A percentile compares a stretch with the other conserved stretches of the same genome.
phyloP scores from a whole-genome alignment of 2,329 filamentous ascomycete species.

The Epicoccum nigrum region DNA sequence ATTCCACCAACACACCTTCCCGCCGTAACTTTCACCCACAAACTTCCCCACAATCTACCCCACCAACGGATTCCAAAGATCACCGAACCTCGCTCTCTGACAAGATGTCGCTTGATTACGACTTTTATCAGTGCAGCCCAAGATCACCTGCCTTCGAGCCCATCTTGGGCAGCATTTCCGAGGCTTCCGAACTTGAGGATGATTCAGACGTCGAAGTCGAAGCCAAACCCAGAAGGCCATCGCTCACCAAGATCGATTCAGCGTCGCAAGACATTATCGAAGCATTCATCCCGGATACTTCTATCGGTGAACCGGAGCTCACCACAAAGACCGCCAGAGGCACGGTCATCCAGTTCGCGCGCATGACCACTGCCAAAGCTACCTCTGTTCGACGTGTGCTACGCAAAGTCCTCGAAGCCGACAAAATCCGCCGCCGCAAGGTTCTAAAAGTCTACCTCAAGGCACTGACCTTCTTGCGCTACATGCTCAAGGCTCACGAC shows the following conservation, averaged over 20 bases:
- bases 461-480: constrained; percentile 32
- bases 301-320: constrained; percentile 24
- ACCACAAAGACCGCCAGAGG: constrained; percentile 24
- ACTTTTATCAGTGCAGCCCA: constrained; percentile 19
- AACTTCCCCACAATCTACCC: constrained; percentile 9
- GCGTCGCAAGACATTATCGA: constrained; percentile 19
- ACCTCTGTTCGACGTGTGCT: constrained; percentile 28
- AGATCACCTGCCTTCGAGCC: constrained; percentile 30
- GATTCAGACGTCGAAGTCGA: constrained; percentile 11
- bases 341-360: constrained; percentile 31
- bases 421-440: constrained; percentile 27
- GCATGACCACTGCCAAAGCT: constrained; percentile 23
- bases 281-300: constrained; percentile 30
- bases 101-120: constrained; percentile 27
- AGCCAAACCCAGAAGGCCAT: constrained; percentile 11
- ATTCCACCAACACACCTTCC: constrained; percentile 12
- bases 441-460: constrained; percentile 32
- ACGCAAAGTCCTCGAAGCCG: constrained; percentile 32
- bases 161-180: constrained; percentile 34
- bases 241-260: constrained; percentile 24
- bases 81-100: constrained; percentile 2
- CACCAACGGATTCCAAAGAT: constrained; percentile 4
- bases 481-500: constrained; percentile 31
- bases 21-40: constrained; percentile 13
- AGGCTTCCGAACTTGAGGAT: constrained; percentile 32